Evolutionary conservation across 495 filamentous ascomycete genomes (phyloP).

Genomic region (Cryomyces antarcticus): DNA sequence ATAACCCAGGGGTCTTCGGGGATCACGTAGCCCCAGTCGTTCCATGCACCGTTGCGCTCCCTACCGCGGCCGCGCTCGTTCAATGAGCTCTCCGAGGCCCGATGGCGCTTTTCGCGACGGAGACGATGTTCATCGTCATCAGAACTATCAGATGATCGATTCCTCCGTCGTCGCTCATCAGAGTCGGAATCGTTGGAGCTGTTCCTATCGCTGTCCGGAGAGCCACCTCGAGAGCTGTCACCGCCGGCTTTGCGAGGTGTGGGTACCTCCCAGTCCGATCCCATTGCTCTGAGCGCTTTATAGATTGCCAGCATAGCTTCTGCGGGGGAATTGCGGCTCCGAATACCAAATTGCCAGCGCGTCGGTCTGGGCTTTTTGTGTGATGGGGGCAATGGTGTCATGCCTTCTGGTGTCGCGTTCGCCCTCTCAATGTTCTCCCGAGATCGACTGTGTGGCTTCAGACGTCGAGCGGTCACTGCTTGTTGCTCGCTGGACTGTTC

Average conservation of each 20-base stretch:
- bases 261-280: constrained; percentile 61
- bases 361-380: constrained; percentile 47
- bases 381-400: constrained; percentile 17
- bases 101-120: constrained; percentile 2
- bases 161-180: constrained; percentile 8
- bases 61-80: constrained; percentile 3
- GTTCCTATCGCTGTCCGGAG: background rate
- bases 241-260: constrained; percentile 18
- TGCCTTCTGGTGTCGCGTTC: constrained; percentile 44
- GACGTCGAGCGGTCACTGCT: constrained; percentile 48
- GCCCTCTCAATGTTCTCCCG: constrained; percentile 36
- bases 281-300: constrained; percentile 68
- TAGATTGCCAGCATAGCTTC: constrained; percentile 91
- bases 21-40: constrained; percentile 43
- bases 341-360: constrained; percentile 95
- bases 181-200: constrained; percentile 5
- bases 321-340: constrained; percentile 76
- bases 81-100: constrained; percentile 1
- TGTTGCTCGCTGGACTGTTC: constrained; percentile 47
- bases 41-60: constrained; percentile 13
- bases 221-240: constrained; percentile 6
- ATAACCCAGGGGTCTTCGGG: constrained; percentile 95
- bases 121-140: background rate
- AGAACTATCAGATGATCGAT: constrained; percentile 9
- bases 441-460: constrained; percentile 59